These are phyloP conservation scores for Metschnikowia lochheadii DNA, from an alignment of 805 yeast genomes.

Conservation along the genomic window DNA sequence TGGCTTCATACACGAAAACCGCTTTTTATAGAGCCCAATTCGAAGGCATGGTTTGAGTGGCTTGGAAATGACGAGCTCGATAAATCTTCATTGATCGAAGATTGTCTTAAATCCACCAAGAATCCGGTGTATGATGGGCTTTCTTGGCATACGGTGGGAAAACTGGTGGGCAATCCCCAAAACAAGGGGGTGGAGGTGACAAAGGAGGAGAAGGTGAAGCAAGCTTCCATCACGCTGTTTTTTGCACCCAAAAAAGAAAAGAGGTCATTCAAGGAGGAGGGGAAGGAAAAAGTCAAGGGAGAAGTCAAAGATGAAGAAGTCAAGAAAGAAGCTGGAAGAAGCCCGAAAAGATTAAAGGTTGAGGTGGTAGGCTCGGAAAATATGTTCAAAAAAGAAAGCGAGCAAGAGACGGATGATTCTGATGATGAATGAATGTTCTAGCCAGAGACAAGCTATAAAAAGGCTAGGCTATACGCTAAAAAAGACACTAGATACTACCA, in stretches of 20 bases:
- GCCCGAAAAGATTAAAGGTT: background rate
- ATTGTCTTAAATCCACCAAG: slow-evolving; percentile 33
- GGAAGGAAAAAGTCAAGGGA: background rate
- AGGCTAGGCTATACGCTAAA: too few relatives aligned
- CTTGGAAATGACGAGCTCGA: slow-evolving; percentile 42
- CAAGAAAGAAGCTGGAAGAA: background rate
- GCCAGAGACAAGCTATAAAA: too few relatives aligned
- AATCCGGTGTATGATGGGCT: slow-evolving; percentile 35
- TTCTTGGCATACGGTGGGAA: slow-evolving; percentile 52
- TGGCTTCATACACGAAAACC: slow-evolving; percentile 85
- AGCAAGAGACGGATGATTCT: background rate
- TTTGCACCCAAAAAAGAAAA: slow-evolving; percentile 8
- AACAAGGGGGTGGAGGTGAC: slow-evolving; percentile 38
- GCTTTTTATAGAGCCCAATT: slow-evolving; percentile 55
- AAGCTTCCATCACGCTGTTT: slow-evolving; percentile 14
- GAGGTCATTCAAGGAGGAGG: background rate
- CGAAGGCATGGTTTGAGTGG: slow-evolving; percentile 63
- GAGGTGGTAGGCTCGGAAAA: slow-evolving; percentile 1
- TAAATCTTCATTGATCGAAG: slow-evolving; percentile 35
- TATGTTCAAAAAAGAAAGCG: background rate
- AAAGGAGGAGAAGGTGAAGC: slow-evolving; percentile 27
- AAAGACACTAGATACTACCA: background rate
- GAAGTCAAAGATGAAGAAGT: background rate
- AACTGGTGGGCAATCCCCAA: slow-evolving; percentile 59
- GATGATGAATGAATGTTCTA: background rate